Evolutionary conservation across 352 stramenopile species (phyloP), one percentile per base, ranked within the genome.

Genomic region (Globisporangium ultimum): DNA sequence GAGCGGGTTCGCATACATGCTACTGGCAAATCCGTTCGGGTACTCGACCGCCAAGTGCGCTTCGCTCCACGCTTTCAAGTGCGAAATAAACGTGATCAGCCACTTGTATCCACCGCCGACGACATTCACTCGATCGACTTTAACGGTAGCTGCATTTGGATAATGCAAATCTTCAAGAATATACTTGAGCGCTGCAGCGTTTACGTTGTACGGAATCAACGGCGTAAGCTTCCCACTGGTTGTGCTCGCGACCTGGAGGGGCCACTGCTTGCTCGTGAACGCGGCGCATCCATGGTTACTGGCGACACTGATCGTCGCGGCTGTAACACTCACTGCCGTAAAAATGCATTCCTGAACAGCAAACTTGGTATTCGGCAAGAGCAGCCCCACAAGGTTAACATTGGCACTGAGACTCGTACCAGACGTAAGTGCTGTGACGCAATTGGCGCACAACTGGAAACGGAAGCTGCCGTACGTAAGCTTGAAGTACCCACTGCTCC

Each of bases 61-160:
- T 3, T 70, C 70, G 20, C 74, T 83, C 86, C 86, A 89, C 43
- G 80, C 60, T 8, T 84, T 66, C 40, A 98, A 76, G 64, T 97
- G 76, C 28, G 87, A 95, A 0, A 96, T 53, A 63, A 98, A 98
- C 20, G 93, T 98, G 49, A 98, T 81, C 28, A 62, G 68, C 89
- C 91, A 98, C 47, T 84, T 72, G 62, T 96, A 91, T 36, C 24
- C 24, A 28, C 75, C 75, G 18, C 62, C 73, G 20, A 66, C 70
- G 22, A 76, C 49, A 20, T 57, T 60, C 13, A 47, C 53, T 6
- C 67, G 68, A 1, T 67, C 55, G 9, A 93, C 86, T 34, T 75
- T 55, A 8, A 95, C 69, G n/a, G 74, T 60, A 0, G 75, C 72
- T 5, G 24, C 24, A 5, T 5, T 28, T 2, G 32, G 36, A 0